Conservation (phyloP, 345 rosid species). For the Triadica sebifera region DNA sequence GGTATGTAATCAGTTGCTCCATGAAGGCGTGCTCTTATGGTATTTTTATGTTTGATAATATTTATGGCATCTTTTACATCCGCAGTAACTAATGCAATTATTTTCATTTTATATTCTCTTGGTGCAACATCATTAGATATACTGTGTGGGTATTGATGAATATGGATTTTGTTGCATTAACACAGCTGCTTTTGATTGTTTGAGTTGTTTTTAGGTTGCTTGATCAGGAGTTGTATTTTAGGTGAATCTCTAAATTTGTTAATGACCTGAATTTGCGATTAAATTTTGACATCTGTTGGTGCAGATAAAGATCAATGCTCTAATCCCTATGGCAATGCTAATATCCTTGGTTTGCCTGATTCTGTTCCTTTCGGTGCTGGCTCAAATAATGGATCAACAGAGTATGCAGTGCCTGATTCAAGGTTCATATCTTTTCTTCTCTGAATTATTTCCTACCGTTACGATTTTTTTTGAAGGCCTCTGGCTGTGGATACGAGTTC, state of each 20-base stretch:
- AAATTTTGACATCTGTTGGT: constrained; percentile 43
- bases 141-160: background rate
- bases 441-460: background rate
- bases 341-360: constrained; percentile 77
- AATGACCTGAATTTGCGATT: constrained; percentile 53
- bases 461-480: too few relatives aligned
- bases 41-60: constrained; percentile 3
- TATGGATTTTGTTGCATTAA: constrained; percentile 4
- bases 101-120: background rate
- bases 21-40: constrained; percentile 10
- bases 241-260: constrained; percentile 47
- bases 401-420: constrained; percentile 49
- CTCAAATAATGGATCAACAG: constrained; percentile 59
- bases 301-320: constrained; percentile 65
- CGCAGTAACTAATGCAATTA: background rate
- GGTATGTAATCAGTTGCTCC: background rate
- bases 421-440: constrained; percentile 44
- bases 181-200: too few relatives aligned
- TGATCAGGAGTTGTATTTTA: constrained; percentile 22
- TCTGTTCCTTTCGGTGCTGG: constrained; percentile 70
- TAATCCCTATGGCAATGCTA: constrained; percentile 65
- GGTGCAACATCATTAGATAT: background rate
- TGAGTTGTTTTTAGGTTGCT: too few relatives aligned
- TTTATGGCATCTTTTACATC: constrained; percentile 13
- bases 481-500: too few relatives aligned